Evolutionary conservation across 371 early-diverging fungal genomes (phyloP).

Genomic region (Haplosporangium sp.): DNA sequence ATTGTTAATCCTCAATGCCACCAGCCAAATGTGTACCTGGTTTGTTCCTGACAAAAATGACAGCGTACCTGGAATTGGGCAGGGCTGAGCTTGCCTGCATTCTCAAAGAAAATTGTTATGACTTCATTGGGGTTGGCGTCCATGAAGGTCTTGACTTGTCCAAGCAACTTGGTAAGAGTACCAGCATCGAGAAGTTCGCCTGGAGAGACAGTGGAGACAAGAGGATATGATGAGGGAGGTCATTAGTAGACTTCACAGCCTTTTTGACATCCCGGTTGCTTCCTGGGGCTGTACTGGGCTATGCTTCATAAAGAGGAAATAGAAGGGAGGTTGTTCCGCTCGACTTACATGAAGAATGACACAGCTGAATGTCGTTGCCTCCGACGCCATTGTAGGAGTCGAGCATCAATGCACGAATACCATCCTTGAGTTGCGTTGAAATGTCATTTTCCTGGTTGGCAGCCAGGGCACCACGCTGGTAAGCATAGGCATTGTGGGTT

Average conservation of each 20-base stretch:
- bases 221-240: neutral
- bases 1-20: too few relatives aligned
- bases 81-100: conserved; percentile 62
- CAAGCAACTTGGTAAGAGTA: conserved; percentile 60
- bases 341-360: conserved; percentile 70
- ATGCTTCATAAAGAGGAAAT: too few relatives aligned
- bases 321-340: neutral
- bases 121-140: conserved; percentile 74
- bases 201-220: conserved; percentile 4
- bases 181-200: conserved; percentile 69
- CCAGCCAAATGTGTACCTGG: too few relatives aligned
- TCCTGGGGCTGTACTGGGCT: conserved; percentile 2
- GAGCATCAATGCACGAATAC: conserved; percentile 78
- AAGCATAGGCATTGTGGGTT: conserved; percentile 84
- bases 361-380: conserved; percentile 65
- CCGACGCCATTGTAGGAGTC: conserved; percentile 64
- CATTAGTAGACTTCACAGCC: neutral
- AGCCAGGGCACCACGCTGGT: conserved; percentile 60
- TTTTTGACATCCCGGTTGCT: too few relatives aligned
- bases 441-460: conserved; percentile 76
- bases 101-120: conserved; percentile 79
- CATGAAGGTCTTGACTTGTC: conserved; percentile 64
- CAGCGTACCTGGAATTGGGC: conserved; percentile 56
- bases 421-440: conserved; percentile 72
- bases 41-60: too few relatives aligned